These are phyloP conservation scores for Chenopodium suecicum DNA, from an alignment of 148 eudicot genomes.

Conservation along the genomic window DNA sequence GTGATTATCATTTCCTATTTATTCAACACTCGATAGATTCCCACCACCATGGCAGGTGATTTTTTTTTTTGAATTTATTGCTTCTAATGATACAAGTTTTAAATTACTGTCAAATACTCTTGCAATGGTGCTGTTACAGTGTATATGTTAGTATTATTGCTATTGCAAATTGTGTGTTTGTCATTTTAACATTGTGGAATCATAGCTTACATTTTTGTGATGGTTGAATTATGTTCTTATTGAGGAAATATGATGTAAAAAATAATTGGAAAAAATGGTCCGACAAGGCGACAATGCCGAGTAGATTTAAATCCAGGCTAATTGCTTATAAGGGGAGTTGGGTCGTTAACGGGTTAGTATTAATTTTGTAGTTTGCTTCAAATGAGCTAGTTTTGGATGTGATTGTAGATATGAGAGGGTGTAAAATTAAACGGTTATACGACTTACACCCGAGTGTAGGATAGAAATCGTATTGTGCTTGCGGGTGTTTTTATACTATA, in stretches of 20 bases:
- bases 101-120: neutral
- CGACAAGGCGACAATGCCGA: neutral
- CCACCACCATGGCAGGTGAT: conserved; percentile 22
- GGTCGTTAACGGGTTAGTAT: neutral
- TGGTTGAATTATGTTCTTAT: neutral
- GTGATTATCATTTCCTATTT: neutral
- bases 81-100: neutral
- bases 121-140: neutral
- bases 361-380: neutral
- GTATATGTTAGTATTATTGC: neutral
- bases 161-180: neutral
- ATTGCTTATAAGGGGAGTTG: neutral
- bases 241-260: no score
- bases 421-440: no score
- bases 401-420: neutral
- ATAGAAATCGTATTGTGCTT: neutral
- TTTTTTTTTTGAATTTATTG: neutral
- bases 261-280: neutral
- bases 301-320: neutral
- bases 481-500: neutral
- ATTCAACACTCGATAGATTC: neutral
- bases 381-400: neutral
- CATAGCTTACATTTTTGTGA: neutral
- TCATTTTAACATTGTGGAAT: neutral
- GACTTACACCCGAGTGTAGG: neutral